Evolutionary conservation across 2,329 filamentous ascomycete genomes (phyloP), one percentile per base, ranked within the genome.

Genomic region (Pestalotiopsis sp.): DNA sequence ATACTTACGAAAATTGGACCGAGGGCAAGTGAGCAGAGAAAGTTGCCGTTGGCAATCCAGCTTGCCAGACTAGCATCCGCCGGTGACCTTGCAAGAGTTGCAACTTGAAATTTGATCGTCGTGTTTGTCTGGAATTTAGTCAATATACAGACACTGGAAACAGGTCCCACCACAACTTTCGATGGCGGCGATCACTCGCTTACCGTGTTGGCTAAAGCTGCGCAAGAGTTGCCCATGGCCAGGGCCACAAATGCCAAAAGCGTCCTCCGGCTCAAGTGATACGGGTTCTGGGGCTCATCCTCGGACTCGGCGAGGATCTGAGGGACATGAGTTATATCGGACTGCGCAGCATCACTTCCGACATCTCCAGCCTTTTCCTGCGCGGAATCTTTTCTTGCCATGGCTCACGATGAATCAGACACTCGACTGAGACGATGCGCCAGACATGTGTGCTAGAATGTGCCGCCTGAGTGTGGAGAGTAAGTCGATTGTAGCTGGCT

Each of bases 1-100:
- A 13, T n/a, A 52, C 10, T 55, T 17, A 65, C 63, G 20, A 65
- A 57, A 10, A 65, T 57, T n/a, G 63, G 63, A 10, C 44, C 63
- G 4, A 65, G 30, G 10, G 63, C 63, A 30, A 65, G 63, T 38
- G 63, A 65, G 11, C 44, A 56, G 24, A 65, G 63, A 22, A 65
- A 57, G 17, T 65, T 65, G 4, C 44, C 63, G 39, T 65, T 65
- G 1, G 63, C 63, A 22, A 65, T 65, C 63, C 63, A 65, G 26
- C 44, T 56, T 2, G 63, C 63, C 4, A 65, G 63, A 24, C 44
- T 57, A 10, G 63, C 63, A 26, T 65, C 63, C 22, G 61, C 61
- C 1, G 61, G 38, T 11, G 61, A 64, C 30, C 61, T 35, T 9
- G 44, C 63, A n/a, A 65, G 63, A 35, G 44, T 38, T 10, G 44